A percentile compares a stretch with the other conserved stretches of the same genome.
Conservation (phyloP, 345 rosid genomes). For the Hibiscus mutabilis region DNA sequence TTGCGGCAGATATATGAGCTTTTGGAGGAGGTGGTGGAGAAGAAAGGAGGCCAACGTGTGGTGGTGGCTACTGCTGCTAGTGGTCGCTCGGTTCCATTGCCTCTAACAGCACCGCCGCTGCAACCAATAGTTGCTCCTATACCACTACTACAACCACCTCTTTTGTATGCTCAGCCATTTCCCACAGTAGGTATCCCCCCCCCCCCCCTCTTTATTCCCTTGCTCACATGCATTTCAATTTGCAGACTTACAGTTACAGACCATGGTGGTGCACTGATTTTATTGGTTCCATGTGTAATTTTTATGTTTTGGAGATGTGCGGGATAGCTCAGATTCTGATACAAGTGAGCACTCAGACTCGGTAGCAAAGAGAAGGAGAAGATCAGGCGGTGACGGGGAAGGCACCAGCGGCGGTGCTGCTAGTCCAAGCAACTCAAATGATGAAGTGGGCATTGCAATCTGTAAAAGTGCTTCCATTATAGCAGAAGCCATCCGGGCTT, state of each 20-base stretch:
- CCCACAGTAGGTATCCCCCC: conserved; percentile 59
- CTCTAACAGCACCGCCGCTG: conserved; percentile 27
- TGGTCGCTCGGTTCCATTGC: conserved; percentile 7
- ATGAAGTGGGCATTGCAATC: conserved; percentile 48
- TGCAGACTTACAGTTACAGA: too few species aligned
- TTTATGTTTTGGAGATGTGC: conserved; percentile 35
- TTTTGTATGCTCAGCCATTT: conserved; percentile 32
- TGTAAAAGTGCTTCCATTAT: conserved; percentile 63
- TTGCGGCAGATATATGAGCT: conserved; percentile 57
- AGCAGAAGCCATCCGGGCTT: conserved; percentile 61
- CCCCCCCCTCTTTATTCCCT: conserved; percentile 14
- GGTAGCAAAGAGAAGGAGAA: conserved; percentile 57
- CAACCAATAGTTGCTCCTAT: conserved; percentile 15
- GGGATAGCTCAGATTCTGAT: conserved; percentile 63
- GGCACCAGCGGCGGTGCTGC: conserved; percentile 7
- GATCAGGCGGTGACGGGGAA: conserved; percentile 20
- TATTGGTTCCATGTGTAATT: conserved; percentile 11
- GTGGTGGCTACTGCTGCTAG: neutral
- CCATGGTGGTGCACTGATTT: neutral
- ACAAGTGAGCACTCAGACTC: conserved; percentile 70
- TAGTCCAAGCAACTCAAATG: conserved; percentile 22
- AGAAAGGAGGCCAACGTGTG: conserved; percentile 30
- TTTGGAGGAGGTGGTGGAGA: conserved; percentile 62
- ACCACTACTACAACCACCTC: conserved; percentile 18
- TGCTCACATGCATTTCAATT: conserved; percentile 6